A percentile compares a stretch with the other conserved stretches of the same genome.
Evolutionary conservation across 1,284 basidiomycete genomes (phyloP).

Genomic region (Anthracocystis walkeri): DNA sequence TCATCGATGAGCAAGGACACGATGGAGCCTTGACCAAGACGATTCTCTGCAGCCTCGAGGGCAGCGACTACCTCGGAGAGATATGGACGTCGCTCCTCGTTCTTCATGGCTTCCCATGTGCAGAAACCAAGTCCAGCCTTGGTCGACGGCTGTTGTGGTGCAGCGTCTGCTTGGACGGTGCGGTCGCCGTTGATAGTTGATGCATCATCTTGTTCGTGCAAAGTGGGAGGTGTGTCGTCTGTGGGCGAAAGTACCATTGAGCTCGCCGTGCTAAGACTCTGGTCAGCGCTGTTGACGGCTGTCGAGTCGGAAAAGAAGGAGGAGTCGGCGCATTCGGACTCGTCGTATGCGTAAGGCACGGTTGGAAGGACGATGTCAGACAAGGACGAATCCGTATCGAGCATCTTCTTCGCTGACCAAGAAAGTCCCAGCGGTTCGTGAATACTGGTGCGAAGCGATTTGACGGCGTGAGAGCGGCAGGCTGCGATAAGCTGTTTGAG

Average conservation of each 20-base stretch:
- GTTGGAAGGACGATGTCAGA: constrained; percentile 15
- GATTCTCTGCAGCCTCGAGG: constrained; percentile 27
- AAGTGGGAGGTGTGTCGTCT: neutral
- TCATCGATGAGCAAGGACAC: constrained; percentile 47
- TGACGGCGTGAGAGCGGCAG: constrained; percentile 30
- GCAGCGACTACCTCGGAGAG: constrained; percentile 39
- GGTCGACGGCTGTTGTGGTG: neutral
- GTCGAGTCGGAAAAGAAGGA: constrained; percentile 43
- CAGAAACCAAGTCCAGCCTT: constrained; percentile 42
- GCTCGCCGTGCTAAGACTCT: constrained; percentile 10
- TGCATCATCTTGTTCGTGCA: constrained; percentile 19
- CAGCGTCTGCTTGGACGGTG: constrained; percentile 11
- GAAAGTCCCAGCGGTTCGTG: constrained; percentile 35
- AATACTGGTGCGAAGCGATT: constrained; percentile 16
- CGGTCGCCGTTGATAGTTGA: constrained; percentile 22
- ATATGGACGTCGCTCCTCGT: constrained; percentile 27
- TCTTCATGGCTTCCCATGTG: constrained; percentile 51
- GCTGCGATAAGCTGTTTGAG: constrained; percentile 21
- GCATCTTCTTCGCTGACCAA: constrained; percentile 32
- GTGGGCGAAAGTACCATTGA: constrained; percentile 13
- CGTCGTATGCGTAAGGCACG: constrained; percentile 9
- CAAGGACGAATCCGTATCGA: constrained; percentile 14
- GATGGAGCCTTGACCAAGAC: constrained; percentile 29
- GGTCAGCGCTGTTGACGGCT: constrained; percentile 16
- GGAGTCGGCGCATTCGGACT: constrained; percentile 18